Base-by-base conservation (phyloP, 352 stramenopile genomes). In the Globisporangium lucens region DNA sequence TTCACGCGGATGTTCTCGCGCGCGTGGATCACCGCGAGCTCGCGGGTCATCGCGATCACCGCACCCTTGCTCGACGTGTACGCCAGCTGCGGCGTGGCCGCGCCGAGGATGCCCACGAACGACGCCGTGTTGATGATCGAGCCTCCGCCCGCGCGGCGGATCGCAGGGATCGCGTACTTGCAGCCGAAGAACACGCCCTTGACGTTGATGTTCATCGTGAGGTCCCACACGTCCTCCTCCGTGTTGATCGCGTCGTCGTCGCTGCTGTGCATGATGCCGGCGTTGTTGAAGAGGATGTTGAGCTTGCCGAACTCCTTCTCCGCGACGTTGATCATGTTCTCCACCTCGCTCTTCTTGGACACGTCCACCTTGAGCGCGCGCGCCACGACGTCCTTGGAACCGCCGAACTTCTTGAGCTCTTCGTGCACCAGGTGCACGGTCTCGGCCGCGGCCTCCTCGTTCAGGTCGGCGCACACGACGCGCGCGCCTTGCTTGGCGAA, bases 71-170 rank as follows among this genome's bases (percentile, higher is more conserved):
- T 94, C 36, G 82, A 89, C 51, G 88, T 96, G 76, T 96, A 96
- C 65, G 88, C 88, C n/a, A 96, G 79, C 70, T 96, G 88, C 35
- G 88, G 88, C 33, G 88, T 96, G 24, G 88, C 88, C 3, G 88
- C 88, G 29, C 88, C 88, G 5, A 96, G 68, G 41, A 90, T 80
- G 6, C 86, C 84, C 24, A 96, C 88, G 62, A 96, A 96, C 61
- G 88, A 96, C 41, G 86, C 88, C 64, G 87, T 94, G 76, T 96
- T 96, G 70, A 96, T 90, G 72, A 96, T 94, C 24, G 86, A 94
- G 49, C 88, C 88, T 3, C 85, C 85, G 52, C 88, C 88, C 5
- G 88, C 84, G 24, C 88, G 85, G 66, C 82, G 83, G 71, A 95
- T 74, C 35, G 88, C 88, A 35, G 88, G 86, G 66, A 95, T 93